Percentiles rank a stretch among this genome's conserved stretches.
Conservation (phyloP, 2,329 filamentous ascomycete genomes). For the Colletotrichum tanaceti region DNA sequence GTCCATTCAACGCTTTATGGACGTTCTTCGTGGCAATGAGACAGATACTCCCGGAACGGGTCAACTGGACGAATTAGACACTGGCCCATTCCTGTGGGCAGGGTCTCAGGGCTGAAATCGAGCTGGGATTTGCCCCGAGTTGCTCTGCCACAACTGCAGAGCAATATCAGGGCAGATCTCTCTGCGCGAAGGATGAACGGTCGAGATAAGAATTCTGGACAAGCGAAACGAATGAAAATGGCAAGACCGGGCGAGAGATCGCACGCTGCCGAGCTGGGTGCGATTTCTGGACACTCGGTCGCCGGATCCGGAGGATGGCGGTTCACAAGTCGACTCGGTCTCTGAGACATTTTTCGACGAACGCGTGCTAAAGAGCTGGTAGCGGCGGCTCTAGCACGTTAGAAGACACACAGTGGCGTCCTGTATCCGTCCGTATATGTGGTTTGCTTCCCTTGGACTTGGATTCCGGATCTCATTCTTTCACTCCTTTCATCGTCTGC, state of each 20-base stretch:
- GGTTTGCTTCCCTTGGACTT: neutral
- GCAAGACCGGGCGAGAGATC: neutral
- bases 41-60: neutral
- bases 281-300: neutral
- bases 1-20: neutral
- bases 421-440: neutral
- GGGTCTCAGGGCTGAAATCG: too few species aligned
- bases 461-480: neutral
- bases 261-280: neutral
- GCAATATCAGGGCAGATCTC: neutral
- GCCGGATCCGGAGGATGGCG: slow-evolving; percentile 18
- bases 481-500: neutral
- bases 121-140: neutral
- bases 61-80: neutral
- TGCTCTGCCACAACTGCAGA: too few species aligned
- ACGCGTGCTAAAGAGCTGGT: neutral
- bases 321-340: neutral
- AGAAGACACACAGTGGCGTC: neutral
- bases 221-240: too few species aligned
- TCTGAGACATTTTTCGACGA: slow-evolving; percentile 25
- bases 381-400: neutral
- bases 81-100: neutral
- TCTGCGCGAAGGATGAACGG: too few species aligned
- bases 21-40: neutral
- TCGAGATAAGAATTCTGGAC: neutral